Evolutionary conservation across 2,329 filamentous ascomycete species (phyloP).

Genomic region (Fusarium setosum): DNA sequence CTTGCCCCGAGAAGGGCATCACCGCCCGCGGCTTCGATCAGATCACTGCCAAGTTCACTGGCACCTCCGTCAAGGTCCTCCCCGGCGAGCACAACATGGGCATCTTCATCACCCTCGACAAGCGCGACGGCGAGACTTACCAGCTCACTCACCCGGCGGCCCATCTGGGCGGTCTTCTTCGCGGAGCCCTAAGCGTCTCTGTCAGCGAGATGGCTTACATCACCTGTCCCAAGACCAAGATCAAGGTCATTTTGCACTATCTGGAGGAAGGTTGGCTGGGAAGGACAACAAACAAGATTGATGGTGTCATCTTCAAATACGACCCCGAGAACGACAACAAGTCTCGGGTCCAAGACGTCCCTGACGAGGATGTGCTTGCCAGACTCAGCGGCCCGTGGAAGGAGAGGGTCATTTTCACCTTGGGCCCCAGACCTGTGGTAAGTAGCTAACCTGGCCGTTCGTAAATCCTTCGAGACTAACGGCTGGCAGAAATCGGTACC

Average conservation of each 20-base stretch:
- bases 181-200: conserved; percentile 88
- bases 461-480: conserved; percentile 10
- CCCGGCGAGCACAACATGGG: conserved; percentile 95
- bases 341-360: conserved; percentile 84
- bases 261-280: conserved; percentile 95
- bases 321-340: conserved; percentile 88
- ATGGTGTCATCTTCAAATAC: conserved; percentile 91
- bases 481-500: conserved; percentile 54
- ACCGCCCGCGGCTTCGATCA: conserved; percentile 93
- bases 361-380: conserved; percentile 84
- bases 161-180: conserved; percentile 86
- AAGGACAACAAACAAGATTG: conserved; percentile 89
- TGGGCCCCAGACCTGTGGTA: conserved; percentile 72
- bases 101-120: conserved; percentile 90
- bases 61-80: conserved; percentile 90
- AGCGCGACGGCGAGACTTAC: conserved; percentile 87
- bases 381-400: conserved; percentile 90
- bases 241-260: conserved; percentile 94
- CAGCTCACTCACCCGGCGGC: conserved; percentile 96
- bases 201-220: conserved; percentile 92
- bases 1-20: conserved; percentile 91
- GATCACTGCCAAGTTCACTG: conserved; percentile 97
- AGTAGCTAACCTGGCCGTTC: conserved; percentile 47
- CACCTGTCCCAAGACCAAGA: conserved; percentile 87
- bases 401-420: conserved; percentile 71